These are phyloP conservation scores for Sarocladium kiliense DNA, from an alignment of 2,329 filamentous ascomycete species.

Conservation along the genomic window DNA sequence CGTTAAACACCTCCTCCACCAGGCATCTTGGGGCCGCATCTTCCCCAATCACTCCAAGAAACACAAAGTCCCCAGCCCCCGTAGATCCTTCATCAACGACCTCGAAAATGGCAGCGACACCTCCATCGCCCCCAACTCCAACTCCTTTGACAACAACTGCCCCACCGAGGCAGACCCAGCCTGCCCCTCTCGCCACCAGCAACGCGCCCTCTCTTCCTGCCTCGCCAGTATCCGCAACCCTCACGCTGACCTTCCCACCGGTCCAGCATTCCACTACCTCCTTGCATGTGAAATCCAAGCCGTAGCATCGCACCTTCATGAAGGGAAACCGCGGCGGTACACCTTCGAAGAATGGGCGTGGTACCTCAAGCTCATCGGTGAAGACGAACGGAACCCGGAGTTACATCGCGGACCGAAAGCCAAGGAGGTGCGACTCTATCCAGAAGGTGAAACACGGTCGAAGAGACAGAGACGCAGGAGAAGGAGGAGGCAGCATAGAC, in stretches of 20 bases:
- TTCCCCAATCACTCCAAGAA: slow-evolving; percentile 23
- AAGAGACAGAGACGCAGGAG: slow-evolving; percentile 7
- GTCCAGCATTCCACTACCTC: slow-evolving; percentile 53
- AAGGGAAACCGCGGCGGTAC: slow-evolving; percentile 58
- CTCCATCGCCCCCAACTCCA: background rate
- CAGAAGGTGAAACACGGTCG: slow-evolving; percentile 8
- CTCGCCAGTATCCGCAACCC: slow-evolving; percentile 29
- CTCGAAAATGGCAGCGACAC: background rate
- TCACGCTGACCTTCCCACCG: slow-evolving; percentile 32
- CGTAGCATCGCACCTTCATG: slow-evolving; percentile 57
- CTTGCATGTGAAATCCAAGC: slow-evolving; percentile 68
- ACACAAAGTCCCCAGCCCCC: slow-evolving; percentile 8
- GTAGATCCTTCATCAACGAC: background rate
- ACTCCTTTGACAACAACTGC: slow-evolving; percentile 7
- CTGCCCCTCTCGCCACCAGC: background rate
- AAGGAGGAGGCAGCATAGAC: background rate
- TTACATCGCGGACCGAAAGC: slow-evolving; percentile 40
- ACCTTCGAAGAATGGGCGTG: slow-evolving; percentile 82
- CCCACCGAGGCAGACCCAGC: background rate
- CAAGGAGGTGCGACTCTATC: slow-evolving; percentile 16
- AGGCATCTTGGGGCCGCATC: slow-evolving; percentile 36
- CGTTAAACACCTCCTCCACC: slow-evolving; percentile 36
- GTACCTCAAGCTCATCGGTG: slow-evolving; percentile 72
- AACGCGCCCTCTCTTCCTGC: background rate
- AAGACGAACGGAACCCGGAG: slow-evolving; percentile 49